phyloP scores from a whole-genome alignment of 2,329 filamentous ascomycete species.

The Neoscytalidium dimidiatum region DNA sequence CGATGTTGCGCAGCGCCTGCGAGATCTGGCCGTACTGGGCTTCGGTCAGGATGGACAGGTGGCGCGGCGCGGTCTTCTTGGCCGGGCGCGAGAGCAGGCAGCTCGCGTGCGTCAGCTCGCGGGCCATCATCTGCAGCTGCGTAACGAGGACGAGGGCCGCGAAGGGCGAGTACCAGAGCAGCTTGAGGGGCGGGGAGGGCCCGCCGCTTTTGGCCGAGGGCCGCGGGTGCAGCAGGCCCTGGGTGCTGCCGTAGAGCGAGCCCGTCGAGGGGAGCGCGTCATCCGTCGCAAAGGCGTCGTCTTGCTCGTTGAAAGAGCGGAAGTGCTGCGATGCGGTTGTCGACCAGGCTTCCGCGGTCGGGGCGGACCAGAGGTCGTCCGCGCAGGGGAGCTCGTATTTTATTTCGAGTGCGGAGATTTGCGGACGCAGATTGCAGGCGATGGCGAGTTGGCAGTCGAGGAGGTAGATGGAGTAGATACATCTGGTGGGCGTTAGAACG shows the following conservation, averaged over 20 bases:
- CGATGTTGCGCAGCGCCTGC: not conserved
- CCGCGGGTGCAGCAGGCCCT: not conserved
- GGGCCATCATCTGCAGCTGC: not conserved
- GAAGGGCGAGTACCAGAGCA: constrained; percentile 5
- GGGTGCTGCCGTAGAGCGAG: not conserved
- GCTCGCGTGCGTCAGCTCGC: not conserved
- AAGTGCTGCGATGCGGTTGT: not conserved
- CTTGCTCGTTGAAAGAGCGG: not conserved
- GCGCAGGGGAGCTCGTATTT: constrained; percentile 28
- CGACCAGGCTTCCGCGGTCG: constrained; percentile 24
- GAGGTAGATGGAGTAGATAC: constrained; percentile 29
- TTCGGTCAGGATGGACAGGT: not conserved
- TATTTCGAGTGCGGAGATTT: constrained; percentile 28
- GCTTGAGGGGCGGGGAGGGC: not conserved
- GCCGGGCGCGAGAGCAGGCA: not conserved
- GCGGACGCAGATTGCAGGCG: not conserved
- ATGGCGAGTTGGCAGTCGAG: constrained; percentile 22
- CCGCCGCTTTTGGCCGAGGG: too few species aligned
- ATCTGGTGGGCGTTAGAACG: constrained; percentile 21
- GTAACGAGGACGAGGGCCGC: not conserved
- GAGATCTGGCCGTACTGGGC: not conserved
- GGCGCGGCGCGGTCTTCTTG: not conserved
- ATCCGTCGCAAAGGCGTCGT: not conserved
- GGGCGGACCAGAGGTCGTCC: constrained; percentile 25
- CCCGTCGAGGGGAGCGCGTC: not conserved